These are phyloP conservation scores for Aspergillus luchuensis DNA, from an alignment of 2,329 filamentous ascomycete species.

Conservation along the genomic window DNA sequence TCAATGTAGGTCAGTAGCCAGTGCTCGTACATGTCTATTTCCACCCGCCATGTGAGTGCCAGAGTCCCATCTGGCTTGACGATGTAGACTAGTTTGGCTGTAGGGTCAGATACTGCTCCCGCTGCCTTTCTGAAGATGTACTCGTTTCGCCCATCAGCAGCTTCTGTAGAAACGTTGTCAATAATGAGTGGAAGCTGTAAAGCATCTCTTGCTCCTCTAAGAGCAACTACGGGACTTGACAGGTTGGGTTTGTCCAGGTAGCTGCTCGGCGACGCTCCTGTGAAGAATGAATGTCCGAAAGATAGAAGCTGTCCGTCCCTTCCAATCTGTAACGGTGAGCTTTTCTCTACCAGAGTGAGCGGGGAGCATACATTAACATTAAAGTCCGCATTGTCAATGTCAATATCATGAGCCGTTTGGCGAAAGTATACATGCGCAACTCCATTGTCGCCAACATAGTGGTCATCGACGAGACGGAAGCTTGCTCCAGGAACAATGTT, in stretches of 20 bases:
- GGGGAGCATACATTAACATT: conserved; percentile 21
- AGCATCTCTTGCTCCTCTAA: background rate
- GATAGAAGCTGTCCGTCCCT: conserved; percentile 20
- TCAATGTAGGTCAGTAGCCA: conserved; percentile 22
- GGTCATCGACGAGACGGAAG: conserved; percentile 18
- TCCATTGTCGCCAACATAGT: conserved; percentile 20
- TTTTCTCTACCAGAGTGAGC: too few species aligned
- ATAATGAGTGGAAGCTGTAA: conserved; percentile 11
- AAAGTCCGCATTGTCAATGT: conserved; percentile 22
- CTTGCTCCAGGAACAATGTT: conserved; percentile 1
- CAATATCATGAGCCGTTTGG: conserved; percentile 17
- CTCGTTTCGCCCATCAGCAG: background rate
- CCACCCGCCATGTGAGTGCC: conserved; percentile 15
- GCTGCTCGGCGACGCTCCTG: conserved; percentile 9
- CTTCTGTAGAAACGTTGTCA: background rate
- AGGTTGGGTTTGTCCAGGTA: conserved; percentile 2
- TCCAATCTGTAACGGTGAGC: conserved; percentile 10
- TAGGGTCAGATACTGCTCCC: conserved; percentile 18
- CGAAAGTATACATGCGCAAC: conserved; percentile 20
- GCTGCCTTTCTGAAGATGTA: conserved; percentile 14
- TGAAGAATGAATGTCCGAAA: conserved; percentile 20
- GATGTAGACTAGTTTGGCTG: conserved; percentile 17
- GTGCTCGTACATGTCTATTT: conserved; percentile 18
- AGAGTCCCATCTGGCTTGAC: conserved; percentile 9
- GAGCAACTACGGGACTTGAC: conserved; percentile 9